Percentiles rank a stretch among this genome's conserved stretches.
Evolutionary conservation across 805 yeast species (phyloP).

Genomic region (Metschnikowia shivogae): DNA sequence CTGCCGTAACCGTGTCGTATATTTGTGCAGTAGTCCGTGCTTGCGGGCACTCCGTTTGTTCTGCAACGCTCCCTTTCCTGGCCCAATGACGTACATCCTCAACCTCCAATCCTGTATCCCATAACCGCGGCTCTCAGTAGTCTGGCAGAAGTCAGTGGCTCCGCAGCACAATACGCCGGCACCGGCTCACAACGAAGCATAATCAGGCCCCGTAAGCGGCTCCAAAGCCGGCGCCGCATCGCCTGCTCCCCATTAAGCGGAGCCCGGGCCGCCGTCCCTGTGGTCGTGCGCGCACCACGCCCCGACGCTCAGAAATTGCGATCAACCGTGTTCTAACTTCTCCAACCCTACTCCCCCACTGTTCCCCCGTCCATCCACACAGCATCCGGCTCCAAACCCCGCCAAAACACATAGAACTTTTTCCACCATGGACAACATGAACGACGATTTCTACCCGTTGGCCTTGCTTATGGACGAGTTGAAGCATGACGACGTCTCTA

Average conservation of each 20-base stretch:
- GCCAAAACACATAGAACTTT: not conserved
- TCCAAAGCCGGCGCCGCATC: not conserved
- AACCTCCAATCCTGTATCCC: too few species aligned
- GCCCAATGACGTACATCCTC: too few species aligned
- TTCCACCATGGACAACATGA: slow-evolving; percentile 18
- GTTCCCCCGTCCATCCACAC: not conserved
- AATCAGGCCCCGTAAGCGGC: too few species aligned
- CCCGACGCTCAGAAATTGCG: slow-evolving; percentile 10
- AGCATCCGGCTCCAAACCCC: slow-evolving; percentile 1
- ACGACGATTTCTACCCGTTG: slow-evolving; percentile 80
- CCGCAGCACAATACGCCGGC: not conserved
- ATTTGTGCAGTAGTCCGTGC: too few species aligned
- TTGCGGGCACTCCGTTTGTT: too few species aligned
- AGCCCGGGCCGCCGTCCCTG: not conserved
- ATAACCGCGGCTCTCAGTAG: too few species aligned
- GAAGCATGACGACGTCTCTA: slow-evolving; percentile 92
- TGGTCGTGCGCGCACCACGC: slow-evolving; percentile 13
- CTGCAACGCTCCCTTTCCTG: too few species aligned
- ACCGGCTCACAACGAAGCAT: not conserved
- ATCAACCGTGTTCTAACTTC: slow-evolving; percentile 1
- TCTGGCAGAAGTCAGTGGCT: too few species aligned
- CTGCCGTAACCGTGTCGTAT: too few species aligned
- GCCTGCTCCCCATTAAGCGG: not conserved
- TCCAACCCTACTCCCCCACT: not conserved
- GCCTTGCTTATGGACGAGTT: slow-evolving; percentile 96